Evolutionary conservation across 2,329 filamentous ascomycete species (phyloP).

Genomic region (Clarireedia hainanense): DNA sequence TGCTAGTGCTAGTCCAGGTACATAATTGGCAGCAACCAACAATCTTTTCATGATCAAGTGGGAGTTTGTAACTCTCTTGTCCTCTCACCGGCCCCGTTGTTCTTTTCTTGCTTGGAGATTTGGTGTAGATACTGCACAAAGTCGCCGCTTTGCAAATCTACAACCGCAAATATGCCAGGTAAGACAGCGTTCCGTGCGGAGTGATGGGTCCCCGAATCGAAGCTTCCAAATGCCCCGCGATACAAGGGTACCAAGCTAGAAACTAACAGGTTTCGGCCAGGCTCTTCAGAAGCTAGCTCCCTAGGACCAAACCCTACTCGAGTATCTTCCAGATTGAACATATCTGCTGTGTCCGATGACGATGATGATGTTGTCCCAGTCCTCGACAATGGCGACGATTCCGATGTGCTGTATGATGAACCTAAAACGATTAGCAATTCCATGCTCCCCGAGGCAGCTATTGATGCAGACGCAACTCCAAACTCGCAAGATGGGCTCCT

Average conservation of each 20-base stretch:
- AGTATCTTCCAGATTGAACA: not conserved
- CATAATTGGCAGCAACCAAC: not conserved
- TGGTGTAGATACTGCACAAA: not conserved
- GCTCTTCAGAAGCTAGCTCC: not conserved
- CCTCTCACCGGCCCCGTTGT: not conserved
- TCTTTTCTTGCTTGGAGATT: not conserved
- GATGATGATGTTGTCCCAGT: not conserved
- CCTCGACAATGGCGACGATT: conserved; percentile 6
- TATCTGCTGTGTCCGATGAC: not conserved
- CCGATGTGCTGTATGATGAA: conserved; percentile 16
- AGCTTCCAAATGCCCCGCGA: conserved; percentile 1
- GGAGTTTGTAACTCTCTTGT: not conserved
- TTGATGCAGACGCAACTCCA: conserved; percentile 19
- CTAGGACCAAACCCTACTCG: not conserved
- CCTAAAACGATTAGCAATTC: conserved; percentile 11
- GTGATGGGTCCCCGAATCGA: no score
- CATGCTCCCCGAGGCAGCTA: conserved; percentile 26
- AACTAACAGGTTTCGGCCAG: conserved; percentile 3
- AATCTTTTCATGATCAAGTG: not conserved
- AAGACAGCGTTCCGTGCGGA: not conserved
- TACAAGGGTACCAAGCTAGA: conserved; percentile 6
- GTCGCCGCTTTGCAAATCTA: no score
- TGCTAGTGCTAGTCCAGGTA: not conserved
- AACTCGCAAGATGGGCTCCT: conserved; percentile 40
- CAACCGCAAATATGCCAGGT: not conserved